Evolutionary conservation across 1,139 yeast species (phyloP), one percentile per base, ranked within the genome.

Genomic region (Geotrichum histeridarum): DNA sequence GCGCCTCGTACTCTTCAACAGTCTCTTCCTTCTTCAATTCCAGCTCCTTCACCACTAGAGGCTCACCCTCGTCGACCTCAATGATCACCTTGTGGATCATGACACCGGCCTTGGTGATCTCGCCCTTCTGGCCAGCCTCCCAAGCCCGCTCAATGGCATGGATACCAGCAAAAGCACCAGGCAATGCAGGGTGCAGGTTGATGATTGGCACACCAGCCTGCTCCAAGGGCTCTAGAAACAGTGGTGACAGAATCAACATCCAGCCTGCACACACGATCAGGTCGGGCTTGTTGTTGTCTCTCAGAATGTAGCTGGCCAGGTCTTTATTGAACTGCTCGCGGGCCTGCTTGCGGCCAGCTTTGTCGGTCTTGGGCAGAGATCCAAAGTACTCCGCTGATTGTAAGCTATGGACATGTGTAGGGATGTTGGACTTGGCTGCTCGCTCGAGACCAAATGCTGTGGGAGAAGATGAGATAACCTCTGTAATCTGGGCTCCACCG

Each of bases 191-290:
- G 68, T 93, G 99, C 58, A 93, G 74, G 67, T 93, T 93, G 65
- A 93, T 90, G 59, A 93, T 90, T 32, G 90, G 86, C 35, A 90
- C 78, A 0, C 78, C 76, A 2, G 78, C 81, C 8, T 77, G 69
- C 53, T 76, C 81, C 47, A 91, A 72, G 1, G 93, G 91, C 48
- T 75, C 73, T 60, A 93, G 75, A 59, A 88, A 89, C 15, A 80
- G 76, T 1, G 90, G 84, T 1, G 96, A 86, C 60, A 93, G 76
- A 57, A 93, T 93, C 55, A 93, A 79, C 93, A 93, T 85, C 98
- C 99, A 93, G 1, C 99, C 99, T 8, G 99, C 99, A 73, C 99
- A 93, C 7, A 93, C 97, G 48, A 93, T 83, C 60, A 93, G 76
- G 61, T 86, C 86, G 2, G 99, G 98, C 62, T 75, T 74, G 48